Base-by-base conservation (phyloP, 2,329 filamentous ascomycete genomes). In the Phyllosticta citriasiana region DNA sequence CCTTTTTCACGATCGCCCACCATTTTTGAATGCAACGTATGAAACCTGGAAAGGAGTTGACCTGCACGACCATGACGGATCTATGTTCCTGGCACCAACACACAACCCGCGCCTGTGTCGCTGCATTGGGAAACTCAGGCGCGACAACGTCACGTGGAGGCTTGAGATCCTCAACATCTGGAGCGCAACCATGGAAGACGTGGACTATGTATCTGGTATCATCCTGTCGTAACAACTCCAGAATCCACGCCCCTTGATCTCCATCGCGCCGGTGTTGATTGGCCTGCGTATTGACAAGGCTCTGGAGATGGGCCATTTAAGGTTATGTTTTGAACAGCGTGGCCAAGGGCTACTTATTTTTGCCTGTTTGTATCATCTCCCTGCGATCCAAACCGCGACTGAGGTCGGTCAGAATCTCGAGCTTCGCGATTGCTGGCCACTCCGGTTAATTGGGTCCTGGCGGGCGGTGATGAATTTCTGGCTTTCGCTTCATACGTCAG, bases 1-100 rank as follows among this genome's bases (percentile, higher is more conserved):
- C 66, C 70, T 89, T 0, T 85, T 84, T 65, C 82, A 83, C 63
- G 78, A 83, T 22, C 77, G 76, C 10, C 79, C 80, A 4, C 85
- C 84, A 0, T 82, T 81, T 60, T 69, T 83, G 63, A 72, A 79
- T 58, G 77, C 77, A 0, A 66, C 73, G 1, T 79, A 79, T 50
- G 70, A 74, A 54, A 73, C 80, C 27, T 83, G 78, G 77, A 77
- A 77, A 64, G 71, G 74, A 4, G 71, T 73, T 3, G 65, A 68
- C 10, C 67, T 82, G 2, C 80, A 75, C 68, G 77, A 82, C 25
- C 22, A 35, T 14, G 70, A 73, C 58, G 77, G 78, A 57, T 69
- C 67, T 26, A 68, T 71, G 0, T 79, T 84, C 51, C 66, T 83
- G 16, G 65, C 70, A 22, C 60, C 62, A 3, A 66, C 68, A 10